These are phyloP conservation scores for Suhomyces bokatorum DNA, from an alignment of 1,139 yeast genomes.

Conservation along the genomic window DNA sequence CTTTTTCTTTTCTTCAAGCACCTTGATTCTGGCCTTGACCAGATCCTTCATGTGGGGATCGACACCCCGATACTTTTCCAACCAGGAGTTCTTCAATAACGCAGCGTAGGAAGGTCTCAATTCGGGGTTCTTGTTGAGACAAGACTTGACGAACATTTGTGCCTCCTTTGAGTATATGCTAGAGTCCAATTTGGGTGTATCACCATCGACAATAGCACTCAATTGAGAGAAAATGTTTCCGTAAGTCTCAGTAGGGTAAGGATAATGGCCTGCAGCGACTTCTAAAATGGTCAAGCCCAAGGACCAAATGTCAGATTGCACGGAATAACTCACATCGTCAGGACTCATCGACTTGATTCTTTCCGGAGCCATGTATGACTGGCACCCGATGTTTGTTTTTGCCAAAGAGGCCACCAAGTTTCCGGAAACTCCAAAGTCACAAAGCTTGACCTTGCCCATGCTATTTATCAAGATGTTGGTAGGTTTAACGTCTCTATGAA, in stretches of 20 bases:
- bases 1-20: slow-evolving; percentile 28
- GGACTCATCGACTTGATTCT: slow-evolving; percentile 64
- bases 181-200: slow-evolving; percentile 71
- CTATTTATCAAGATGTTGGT: slow-evolving; percentile 85
- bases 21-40: slow-evolving; percentile 35
- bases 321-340: slow-evolving; percentile 82
- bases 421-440: slow-evolving; percentile 97
- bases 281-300: slow-evolving; percentile 86
- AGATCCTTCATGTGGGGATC: slow-evolving; percentile 46
- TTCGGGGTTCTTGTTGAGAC: slow-evolving; percentile 80
- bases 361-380: slow-evolving; percentile 99
- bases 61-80: slow-evolving; percentile 48
- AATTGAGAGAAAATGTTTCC: slow-evolving; percentile 88
- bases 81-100: slow-evolving; percentile 82
- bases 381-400: slow-evolving; percentile 95
- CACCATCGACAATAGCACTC: slow-evolving; percentile 95
- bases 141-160: slow-evolving; percentile 72
- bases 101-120: slow-evolving; percentile 81
- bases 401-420: slow-evolving; percentile 95
- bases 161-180: slow-evolving; percentile 71
- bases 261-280: slow-evolving; percentile 87
- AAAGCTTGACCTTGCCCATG: slow-evolving; percentile 81
- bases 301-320: slow-evolving; percentile 96
- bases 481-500: slow-evolving; percentile 97
- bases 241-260: slow-evolving; percentile 93